phyloP scores from a whole-genome alignment of 345 rosid species.

The Camelina neglecta region DNA sequence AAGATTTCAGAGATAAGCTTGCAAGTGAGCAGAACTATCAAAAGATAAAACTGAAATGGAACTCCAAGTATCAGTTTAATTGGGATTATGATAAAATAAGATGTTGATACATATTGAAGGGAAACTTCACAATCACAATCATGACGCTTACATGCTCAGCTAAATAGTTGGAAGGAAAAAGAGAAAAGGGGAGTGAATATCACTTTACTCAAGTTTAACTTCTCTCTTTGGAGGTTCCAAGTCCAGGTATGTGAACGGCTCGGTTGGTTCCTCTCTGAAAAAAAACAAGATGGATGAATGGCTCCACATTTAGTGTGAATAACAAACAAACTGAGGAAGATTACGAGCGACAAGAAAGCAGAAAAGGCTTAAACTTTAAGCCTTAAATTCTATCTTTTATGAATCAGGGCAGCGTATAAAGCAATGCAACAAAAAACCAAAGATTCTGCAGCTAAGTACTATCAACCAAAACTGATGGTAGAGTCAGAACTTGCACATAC shows the following conservation, averaged over 20 bases:
- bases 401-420: neutral
- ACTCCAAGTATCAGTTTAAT: constrained; percentile 29
- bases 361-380: neutral
- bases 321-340: neutral
- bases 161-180: constrained; percentile 5
- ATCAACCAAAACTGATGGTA: constrained; percentile 7
- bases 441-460: constrained; percentile 1
- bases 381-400: constrained; percentile 1
- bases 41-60: neutral
- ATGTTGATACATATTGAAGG: constrained; percentile 28
- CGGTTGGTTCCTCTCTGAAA: constrained; percentile 93
- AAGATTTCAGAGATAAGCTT: constrained; percentile 16
- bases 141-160: constrained; percentile 23
- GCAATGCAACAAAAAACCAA: constrained; percentile 11
- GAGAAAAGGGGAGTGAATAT: constrained; percentile 14
- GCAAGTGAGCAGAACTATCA: constrained; percentile 25
- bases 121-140: constrained; percentile 20
- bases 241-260: constrained; percentile 79
- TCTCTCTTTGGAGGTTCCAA: constrained; percentile 80
- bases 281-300: constrained; percentile 32
- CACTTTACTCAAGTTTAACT: constrained; percentile 62
- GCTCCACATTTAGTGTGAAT: constrained; percentile 9
- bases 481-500: constrained; percentile 49
- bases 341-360: neutral
- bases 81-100: constrained; percentile 27